These are phyloP conservation scores for Eremomyces bilateralis DNA, from an alignment of 495 filamentous ascomycete species.

Conservation along the genomic window DNA sequence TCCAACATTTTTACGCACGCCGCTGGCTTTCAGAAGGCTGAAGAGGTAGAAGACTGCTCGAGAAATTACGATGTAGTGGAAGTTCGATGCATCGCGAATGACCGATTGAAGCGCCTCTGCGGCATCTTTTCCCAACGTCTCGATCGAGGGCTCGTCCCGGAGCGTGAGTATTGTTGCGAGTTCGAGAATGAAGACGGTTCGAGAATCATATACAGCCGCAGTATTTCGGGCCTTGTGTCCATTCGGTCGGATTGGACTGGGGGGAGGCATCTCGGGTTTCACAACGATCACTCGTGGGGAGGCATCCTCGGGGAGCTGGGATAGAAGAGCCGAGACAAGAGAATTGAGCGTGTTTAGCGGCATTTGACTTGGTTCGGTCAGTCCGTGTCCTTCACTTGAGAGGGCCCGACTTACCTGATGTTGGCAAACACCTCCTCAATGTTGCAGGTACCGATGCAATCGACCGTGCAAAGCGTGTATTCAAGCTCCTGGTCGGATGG, in stretches of 20 bases:
- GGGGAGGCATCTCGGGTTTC: constrained; percentile 51
- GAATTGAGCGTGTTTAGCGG: constrained; percentile 40
- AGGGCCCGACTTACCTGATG: constrained; percentile 39
- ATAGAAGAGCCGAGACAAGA: constrained; percentile 50
- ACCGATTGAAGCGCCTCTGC: constrained; percentile 61
- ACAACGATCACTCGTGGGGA: constrained; percentile 67
- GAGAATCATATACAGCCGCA: constrained; percentile 60
- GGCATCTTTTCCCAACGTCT: constrained; percentile 50
- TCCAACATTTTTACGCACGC: constrained; percentile 32
- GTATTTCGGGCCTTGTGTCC: constrained; percentile 29
- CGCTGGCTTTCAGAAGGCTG: constrained; percentile 61
- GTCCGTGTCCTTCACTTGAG: neutral
- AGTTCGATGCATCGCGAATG: constrained; percentile 51
- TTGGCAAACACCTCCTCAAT: constrained; percentile 69
- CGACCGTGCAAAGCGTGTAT: constrained; percentile 80
- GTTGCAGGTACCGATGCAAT: constrained; percentile 78
- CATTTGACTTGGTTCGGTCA: constrained; percentile 31
- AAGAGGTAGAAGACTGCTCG: constrained; percentile 73
- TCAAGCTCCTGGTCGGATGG: constrained; percentile 94
- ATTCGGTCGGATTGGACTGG: constrained; percentile 28
- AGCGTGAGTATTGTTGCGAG: constrained; percentile 69
- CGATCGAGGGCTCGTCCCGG: constrained; percentile 49
- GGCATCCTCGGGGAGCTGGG: constrained; percentile 70
- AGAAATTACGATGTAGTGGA: constrained; percentile 63
- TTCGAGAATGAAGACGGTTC: constrained; percentile 71